Evolutionary conservation across 106 monocot species (phyloP), one percentile per base, ranked within the genome.

Genomic region (Acorus calamus): DNA sequence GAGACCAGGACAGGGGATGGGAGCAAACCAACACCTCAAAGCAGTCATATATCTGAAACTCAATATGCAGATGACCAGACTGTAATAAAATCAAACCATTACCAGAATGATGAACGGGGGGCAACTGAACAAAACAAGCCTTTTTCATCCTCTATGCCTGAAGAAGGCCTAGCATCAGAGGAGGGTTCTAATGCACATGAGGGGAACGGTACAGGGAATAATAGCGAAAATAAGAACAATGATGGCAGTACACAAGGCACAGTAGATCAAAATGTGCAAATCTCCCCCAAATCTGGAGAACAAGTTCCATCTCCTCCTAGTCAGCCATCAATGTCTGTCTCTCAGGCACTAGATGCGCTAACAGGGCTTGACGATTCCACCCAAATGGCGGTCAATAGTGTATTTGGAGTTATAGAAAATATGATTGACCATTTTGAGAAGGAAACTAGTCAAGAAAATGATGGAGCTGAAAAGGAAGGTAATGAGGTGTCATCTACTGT

Each of bases 341-440:
- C 82, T 49, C 80, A 92, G 66, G 92, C 92, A 61, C 69, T 98
- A 58, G 71, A 85, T 77, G 92, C 98, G 54, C 83, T 98, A 50
- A 77, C 82, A 67, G 85, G 88, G 60, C 75, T 91, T 88, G 98
- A 98, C 71, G 98, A 98, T 49, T 92, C 96, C 47, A 88, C 98
- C 14, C 98, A 92, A 69, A 81, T 88, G 77, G 92, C 98, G n/a
- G 85, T 98, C 55, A 98, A 88, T 46, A 98, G 75, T 77, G 98
- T 98, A 11, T 98, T 88, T 73, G 98, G 88, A 53, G 98, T 98
- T 71, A 63, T 92, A 72, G 98, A 98, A 70, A 80, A 88, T 64
- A 84, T 98, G 88, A 92, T 98, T 55, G 98, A 98, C 56, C 85
- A 98, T 44, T 70, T 85, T 45, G 92, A 98, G 75, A 88, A 91